These are phyloP conservation scores for Chrysanthemum makinoi DNA, from an alignment of 129 eudicot genomes.

Conservation along the genomic window DNA sequence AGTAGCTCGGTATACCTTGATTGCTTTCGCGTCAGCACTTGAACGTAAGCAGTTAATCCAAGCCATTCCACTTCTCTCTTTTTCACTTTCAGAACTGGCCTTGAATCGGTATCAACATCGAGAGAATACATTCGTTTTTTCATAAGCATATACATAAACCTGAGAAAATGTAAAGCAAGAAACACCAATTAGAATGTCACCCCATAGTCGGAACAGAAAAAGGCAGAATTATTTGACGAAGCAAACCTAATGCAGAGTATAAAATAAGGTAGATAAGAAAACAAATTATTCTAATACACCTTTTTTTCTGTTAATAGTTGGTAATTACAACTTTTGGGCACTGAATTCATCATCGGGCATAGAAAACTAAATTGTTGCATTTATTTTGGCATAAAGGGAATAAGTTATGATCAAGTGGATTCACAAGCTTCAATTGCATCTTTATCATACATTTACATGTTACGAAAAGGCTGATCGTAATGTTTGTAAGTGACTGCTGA, in stretches of 20 bases:
- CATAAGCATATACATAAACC: constrained; percentile 74
- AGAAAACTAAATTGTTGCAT: not conserved
- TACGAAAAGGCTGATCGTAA: not conserved
- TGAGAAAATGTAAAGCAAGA: constrained; percentile 13
- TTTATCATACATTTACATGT: not conserved
- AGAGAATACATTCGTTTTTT: constrained; percentile 48
- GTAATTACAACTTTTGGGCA: not conserved
- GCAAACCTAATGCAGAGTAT: too few relatives aligned
- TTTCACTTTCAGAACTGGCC: constrained; percentile 42
- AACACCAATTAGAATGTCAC: too few relatives aligned
- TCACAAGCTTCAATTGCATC: not conserved
- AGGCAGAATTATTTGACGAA: too few relatives aligned
- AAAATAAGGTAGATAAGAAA: not conserved
- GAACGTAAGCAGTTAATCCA: constrained; percentile 62
- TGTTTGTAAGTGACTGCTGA: not conserved
- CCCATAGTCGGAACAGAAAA: too few relatives aligned
- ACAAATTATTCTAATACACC: not conserved
- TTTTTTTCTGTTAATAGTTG: not conserved
- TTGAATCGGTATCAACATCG: constrained; percentile 24
- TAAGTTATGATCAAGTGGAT: not conserved
- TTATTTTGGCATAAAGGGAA: not conserved
- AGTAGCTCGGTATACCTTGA: constrained; percentile 49
- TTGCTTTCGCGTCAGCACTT: constrained; percentile 62
- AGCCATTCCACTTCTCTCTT: constrained; percentile 73
- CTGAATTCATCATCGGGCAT: too few relatives aligned